phyloP scores from a whole-genome alignment of 192 early-diverging fungal species.

The Piromyces finnis region DNA sequence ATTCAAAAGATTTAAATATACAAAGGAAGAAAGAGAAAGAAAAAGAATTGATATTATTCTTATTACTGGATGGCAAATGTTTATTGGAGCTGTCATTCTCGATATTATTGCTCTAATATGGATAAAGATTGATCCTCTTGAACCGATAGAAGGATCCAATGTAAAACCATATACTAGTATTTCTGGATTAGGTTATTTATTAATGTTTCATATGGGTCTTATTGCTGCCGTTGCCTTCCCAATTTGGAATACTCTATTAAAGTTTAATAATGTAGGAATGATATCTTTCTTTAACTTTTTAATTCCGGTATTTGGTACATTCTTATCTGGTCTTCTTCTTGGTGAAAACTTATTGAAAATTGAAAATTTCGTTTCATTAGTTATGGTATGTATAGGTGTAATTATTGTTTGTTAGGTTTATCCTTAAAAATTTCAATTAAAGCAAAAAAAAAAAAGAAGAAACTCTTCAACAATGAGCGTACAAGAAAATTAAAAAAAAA shows the following conservation, averaged over 20 bases:
- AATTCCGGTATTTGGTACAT: not conserved
- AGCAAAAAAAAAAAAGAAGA: no score
- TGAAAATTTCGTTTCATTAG: not conserved
- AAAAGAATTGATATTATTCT: not conserved
- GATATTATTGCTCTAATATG: not conserved
- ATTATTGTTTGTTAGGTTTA: not conserved
- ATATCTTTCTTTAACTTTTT: not conserved
- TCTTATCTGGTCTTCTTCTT: not conserved
- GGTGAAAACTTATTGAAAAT: not conserved
- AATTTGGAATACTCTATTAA: not conserved
- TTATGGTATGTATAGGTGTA: not conserved
- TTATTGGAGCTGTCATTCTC: not conserved
- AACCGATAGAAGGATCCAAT: not conserved
- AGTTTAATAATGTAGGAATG: not conserved
- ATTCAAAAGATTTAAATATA: not conserved
- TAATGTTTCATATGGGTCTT: not conserved
- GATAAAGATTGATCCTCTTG: not conserved
- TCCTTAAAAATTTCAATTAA: not conserved
- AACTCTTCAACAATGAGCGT: no score
- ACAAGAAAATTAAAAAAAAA: no score
- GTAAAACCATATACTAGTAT: not conserved
- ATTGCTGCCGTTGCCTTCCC: not conserved
- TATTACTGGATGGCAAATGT: not conserved
- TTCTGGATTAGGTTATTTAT: not conserved
- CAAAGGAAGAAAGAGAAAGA: not conserved